Base-by-base conservation (phyloP, 192 early-diverging fungal species). In the Jimgerdemannia lactiflua region DNA sequence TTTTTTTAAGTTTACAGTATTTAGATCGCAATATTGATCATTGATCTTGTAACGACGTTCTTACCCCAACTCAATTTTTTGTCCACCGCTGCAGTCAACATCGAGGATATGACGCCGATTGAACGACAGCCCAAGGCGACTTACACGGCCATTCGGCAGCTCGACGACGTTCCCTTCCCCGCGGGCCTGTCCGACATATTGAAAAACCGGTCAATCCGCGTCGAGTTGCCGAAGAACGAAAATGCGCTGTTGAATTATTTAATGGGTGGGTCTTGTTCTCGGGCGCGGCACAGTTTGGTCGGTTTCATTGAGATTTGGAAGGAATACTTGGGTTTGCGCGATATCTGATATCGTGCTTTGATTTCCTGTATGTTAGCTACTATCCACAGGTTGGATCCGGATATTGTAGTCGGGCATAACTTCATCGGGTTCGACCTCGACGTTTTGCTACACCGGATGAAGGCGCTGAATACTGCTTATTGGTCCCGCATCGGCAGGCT, bases 381-480 rank as follows among this genome's bases (percentile, higher is more conserved):
- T 8, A 86, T 99, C 59, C 89, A 95, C 63, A 79, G 80, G 20
- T 43, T 80, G 10, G 98, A 99, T 74, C 97, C 98, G 0, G 98
- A 99, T 83, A 85, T 99, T 0, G 82, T 99, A 71, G 93, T 97
- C 8, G 95, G 97, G 18, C 98, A 99, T 86, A 98, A 98, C 74
- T 95, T 99, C 85, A 88, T 95, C 72, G 97, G 96, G 11, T 97
- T 98, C 78, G 95, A 95, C 77, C 84, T 99, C 42, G 96, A 96
- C 74, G 92, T 99, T 8, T 83, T 99, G 3, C 81, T 99, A 66
- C 94, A 97, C 77, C 93, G 98, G 39, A 94, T 99, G 94, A 95
- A 95, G 72, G 86, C 80, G n/a, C 84, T 89, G 40, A 91, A 90
- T 4, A 88, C 88, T 7, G 87, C 89, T 49, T 84, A 91, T 43